A percentile compares a stretch with the other conserved stretches of the same genome.
Evolutionary conservation across 2,329 filamentous ascomycete genomes (phyloP).

Genomic region (Diaporthe eres): DNA sequence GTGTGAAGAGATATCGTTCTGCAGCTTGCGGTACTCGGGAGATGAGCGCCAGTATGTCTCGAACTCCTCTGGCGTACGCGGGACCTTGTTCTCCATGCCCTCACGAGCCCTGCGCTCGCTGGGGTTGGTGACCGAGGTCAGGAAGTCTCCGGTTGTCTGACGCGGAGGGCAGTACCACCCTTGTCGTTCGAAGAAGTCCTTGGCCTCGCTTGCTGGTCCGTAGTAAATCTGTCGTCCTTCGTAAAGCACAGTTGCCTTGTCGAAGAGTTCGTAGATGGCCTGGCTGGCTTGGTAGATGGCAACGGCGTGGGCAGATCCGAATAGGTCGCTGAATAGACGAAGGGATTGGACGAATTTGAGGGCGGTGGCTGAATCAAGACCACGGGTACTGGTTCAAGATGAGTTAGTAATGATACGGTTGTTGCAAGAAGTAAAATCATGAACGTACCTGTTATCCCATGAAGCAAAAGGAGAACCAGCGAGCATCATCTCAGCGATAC

Average conservation of each 20-base stretch:
- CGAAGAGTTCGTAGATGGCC: slow-evolving; percentile 79
- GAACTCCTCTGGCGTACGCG: slow-evolving; percentile 80
- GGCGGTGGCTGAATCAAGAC: slow-evolving; percentile 81
- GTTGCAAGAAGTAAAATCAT: background rate
- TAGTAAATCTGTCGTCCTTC: slow-evolving; percentile 85
- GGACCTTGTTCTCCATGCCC: slow-evolving; percentile 74
- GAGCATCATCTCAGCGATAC: slow-evolving; percentile 83
- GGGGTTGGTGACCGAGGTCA: slow-evolving; percentile 78
- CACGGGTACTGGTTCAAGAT: slow-evolving; percentile 65
- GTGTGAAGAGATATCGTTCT: slow-evolving; percentile 65
- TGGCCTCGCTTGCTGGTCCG: slow-evolving; percentile 72
- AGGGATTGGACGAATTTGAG: slow-evolving; percentile 80
- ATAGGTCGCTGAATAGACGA: slow-evolving; percentile 75
- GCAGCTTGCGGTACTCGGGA: slow-evolving; percentile 57
- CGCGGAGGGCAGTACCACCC: slow-evolving; percentile 78
- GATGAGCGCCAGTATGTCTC: slow-evolving; percentile 63
- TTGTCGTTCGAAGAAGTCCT: slow-evolving; percentile 75
- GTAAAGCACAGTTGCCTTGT: slow-evolving; percentile 82
- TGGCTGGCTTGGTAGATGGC: slow-evolving; percentile 82
- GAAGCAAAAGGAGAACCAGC: slow-evolving; percentile 67
- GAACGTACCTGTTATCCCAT: slow-evolving; percentile 76
- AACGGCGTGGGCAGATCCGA: slow-evolving; percentile 72
- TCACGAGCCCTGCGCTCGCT: slow-evolving; percentile 67
- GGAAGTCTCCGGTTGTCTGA: slow-evolving; percentile 78
- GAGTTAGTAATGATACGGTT: background rate